These are phyloP conservation scores for Colletotrichum cordylinicola DNA, from an alignment of 2,329 filamentous ascomycete species.

Conservation along the genomic window DNA sequence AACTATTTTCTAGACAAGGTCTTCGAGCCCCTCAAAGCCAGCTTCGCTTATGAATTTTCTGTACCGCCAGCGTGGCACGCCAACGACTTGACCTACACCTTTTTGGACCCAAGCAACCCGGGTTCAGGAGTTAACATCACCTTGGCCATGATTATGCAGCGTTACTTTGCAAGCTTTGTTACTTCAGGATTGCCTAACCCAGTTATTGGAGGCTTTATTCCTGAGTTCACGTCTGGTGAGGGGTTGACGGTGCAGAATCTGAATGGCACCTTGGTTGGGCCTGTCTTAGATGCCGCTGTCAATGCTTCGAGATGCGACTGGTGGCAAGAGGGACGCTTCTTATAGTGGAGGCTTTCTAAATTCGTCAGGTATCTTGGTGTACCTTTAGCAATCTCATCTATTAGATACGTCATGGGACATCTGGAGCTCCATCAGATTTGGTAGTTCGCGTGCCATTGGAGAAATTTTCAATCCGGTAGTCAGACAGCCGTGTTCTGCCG, in stretches of 20 bases:
- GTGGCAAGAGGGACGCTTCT: not conserved
- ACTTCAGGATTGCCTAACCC: not conserved
- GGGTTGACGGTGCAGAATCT: not conserved
- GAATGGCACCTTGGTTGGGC: not conserved
- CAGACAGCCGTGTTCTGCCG: not conserved
- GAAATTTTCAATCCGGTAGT: not conserved
- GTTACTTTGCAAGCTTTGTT: not conserved
- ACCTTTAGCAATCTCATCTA: too few species aligned
- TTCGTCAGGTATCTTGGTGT: too few species aligned
- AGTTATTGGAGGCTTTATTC: not conserved
- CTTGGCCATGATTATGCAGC: not conserved
- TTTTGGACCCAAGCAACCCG: not conserved
- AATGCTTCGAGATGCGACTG: not conserved
- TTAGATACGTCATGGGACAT: too few species aligned
- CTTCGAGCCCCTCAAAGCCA: not conserved
- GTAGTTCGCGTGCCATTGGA: not conserved
- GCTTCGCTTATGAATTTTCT: not conserved
- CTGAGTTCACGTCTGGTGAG: not conserved
- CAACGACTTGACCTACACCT: not conserved
- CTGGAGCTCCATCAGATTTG: too few species aligned
- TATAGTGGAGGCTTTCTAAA: not conserved
- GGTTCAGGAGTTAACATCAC: not conserved
- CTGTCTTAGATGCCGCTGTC: not conserved
- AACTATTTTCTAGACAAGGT: not conserved
- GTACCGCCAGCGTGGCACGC: not conserved